These are phyloP conservation scores for Cubamyces lactineus DNA, from an alignment of 768 basidiomycete genomes.

Conservation along the genomic window DNA sequence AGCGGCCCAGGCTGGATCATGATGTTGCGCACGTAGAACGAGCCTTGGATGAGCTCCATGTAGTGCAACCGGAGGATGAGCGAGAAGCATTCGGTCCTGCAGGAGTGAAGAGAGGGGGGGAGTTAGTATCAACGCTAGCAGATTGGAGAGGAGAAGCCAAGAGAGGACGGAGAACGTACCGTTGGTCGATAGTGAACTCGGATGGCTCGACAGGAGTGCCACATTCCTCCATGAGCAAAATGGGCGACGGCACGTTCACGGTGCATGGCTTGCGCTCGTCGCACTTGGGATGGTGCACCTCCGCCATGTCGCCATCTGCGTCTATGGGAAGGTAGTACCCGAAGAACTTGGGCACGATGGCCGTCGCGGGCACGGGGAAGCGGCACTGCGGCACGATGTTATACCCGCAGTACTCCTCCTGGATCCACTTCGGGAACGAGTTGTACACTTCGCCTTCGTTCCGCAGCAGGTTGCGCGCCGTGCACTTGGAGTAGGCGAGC, in stretches of 20 bases:
- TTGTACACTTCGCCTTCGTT: conserved; percentile 51
- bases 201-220: conserved; percentile 39
- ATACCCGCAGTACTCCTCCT: conserved; percentile 54
- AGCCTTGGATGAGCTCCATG: conserved; percentile 44
- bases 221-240: conserved; percentile 53
- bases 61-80: conserved; percentile 46
- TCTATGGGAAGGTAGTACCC: conserved; percentile 52
- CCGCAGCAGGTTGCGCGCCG: conserved; percentile 27
- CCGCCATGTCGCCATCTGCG: conserved; percentile 8
- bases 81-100: conserved; percentile 35
- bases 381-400: conserved; percentile 46
- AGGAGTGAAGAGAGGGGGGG: neutral
- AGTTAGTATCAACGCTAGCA: neutral
- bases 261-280: neutral
- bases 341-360: conserved; percentile 66
- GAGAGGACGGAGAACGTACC: conserved; percentile 18
- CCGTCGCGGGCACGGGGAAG: conserved; percentile 48
- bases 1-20: conserved; percentile 49
- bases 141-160: neutral
- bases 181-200: conserved; percentile 27
- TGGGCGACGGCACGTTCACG: conserved; percentile 36
- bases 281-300: conserved; percentile 14
- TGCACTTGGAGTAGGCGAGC: conserved; percentile 8
- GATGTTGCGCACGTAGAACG: conserved; percentile 46
- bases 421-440: conserved; percentile 48